A percentile compares a stretch with the other conserved stretches of the same genome.
These are phyloP conservation scores for Metschnikowia lachancei DNA, from an alignment of 805 yeast genomes.

Conservation along the genomic window DNA sequence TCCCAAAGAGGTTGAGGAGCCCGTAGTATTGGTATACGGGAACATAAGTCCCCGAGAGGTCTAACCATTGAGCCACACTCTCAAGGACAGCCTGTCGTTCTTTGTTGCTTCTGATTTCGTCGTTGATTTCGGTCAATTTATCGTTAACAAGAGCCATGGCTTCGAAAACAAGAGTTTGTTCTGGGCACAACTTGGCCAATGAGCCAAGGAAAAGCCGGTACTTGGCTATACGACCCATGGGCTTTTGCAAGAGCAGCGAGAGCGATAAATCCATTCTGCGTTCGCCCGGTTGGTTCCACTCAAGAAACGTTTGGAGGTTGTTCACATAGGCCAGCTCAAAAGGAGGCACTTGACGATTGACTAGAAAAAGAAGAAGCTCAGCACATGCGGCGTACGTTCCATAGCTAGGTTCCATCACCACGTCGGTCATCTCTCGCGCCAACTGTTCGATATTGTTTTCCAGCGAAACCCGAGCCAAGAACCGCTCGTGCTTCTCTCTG, in stretches of 20 bases:
- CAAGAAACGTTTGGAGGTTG: conserved; percentile 16
- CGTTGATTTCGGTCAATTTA: conserved; percentile 9
- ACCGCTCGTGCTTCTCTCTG: conserved; percentile 8
- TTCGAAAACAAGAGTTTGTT: not conserved
- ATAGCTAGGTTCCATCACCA: conserved; percentile 63
- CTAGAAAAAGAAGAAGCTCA: conserved; percentile 10
- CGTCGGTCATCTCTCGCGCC: conserved; percentile 73
- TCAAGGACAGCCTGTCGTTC: conserved; percentile 9
- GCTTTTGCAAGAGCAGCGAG: conserved; percentile 17
- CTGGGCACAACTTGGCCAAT: conserved; percentile 6
- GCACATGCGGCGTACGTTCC: conserved; percentile 12
- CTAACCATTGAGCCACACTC: conserved; percentile 4
- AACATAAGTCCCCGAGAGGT: conserved; percentile 1
- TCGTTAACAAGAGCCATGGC: conserved; percentile 9
- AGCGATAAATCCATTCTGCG: conserved; percentile 16
- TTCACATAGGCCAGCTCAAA: conserved; percentile 11
- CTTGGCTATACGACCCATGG: conserved; percentile 18
- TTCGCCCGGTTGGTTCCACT: conserved; percentile 14
- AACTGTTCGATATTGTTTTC: conserved; percentile 3
- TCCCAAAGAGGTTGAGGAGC: conserved; percentile 4
- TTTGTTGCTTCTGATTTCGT: conserved; percentile 8
- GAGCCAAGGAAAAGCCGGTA: conserved; percentile 14
- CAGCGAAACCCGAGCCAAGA: conserved; percentile 5
- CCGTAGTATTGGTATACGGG: conserved; percentile 6
- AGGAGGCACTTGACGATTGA: conserved; percentile 10